A percentile compares a stretch with the other conserved stretches of the same genome.
phyloP scores from a whole-genome alignment of 768 basidiomycete species.

The Calocybe gangraenosa region DNA sequence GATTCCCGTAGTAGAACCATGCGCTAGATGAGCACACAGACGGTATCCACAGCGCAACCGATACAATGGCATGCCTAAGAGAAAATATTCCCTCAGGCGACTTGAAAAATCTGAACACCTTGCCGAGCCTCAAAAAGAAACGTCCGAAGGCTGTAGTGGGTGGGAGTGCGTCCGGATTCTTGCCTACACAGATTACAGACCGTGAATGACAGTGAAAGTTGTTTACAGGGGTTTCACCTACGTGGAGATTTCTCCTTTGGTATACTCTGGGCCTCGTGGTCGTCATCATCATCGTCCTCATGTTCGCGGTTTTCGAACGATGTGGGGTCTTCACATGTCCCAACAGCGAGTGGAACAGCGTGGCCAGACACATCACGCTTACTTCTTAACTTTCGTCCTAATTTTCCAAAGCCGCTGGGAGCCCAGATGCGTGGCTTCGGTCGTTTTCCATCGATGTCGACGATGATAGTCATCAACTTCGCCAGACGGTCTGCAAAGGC shows the following conservation, averaged over 20 bases:
- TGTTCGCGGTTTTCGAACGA: conserved; percentile 18
- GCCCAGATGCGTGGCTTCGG: conserved; percentile 36
- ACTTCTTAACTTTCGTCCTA: conserved; percentile 31
- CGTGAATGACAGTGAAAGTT: neutral
- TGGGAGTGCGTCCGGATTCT: conserved; percentile 40
- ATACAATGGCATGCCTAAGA: conserved; percentile 33
- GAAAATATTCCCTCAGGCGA: conserved; percentile 39
- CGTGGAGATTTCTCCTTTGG: conserved; percentile 9
- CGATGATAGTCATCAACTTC: conserved; percentile 26
- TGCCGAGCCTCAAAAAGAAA: conserved; percentile 26
- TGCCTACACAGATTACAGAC: conserved; percentile 14
- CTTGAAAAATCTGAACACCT: conserved; percentile 33
- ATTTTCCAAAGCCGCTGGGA: conserved; percentile 36
- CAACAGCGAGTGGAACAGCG: conserved; percentile 30
- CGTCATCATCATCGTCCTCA: conserved; percentile 16
- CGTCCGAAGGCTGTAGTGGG: conserved; percentile 32
- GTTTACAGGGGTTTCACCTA: conserved; percentile 2
- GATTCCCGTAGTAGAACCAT: conserved; percentile 40
- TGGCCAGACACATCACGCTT: conserved; percentile 20
- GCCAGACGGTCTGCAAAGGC: conserved; percentile 33
- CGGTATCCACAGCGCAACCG: conserved; percentile 39
- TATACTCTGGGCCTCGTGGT: conserved; percentile 15
- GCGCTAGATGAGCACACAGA: conserved; percentile 31
- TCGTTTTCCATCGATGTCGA: conserved; percentile 31
- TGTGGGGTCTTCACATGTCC: conserved; percentile 32